Evolutionary conservation across 2,329 filamentous ascomycete species (phyloP).

Genomic region (Penicillium brevicompactum): DNA sequence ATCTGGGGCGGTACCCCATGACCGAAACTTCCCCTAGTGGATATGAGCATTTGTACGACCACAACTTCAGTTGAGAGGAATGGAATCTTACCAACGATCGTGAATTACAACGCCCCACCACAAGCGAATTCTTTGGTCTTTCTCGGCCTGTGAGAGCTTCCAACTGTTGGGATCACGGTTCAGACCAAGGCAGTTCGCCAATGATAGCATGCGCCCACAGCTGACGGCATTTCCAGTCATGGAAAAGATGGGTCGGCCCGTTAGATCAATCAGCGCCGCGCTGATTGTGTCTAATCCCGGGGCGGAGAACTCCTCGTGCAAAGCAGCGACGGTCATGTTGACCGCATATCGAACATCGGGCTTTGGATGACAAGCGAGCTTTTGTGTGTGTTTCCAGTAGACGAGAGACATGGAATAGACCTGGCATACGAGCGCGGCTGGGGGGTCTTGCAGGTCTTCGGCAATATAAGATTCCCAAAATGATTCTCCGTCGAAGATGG

Average conservation of each 20-base stretch:
- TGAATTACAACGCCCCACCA: slow-evolving; percentile 63
- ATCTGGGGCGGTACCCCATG: slow-evolving; percentile 60
- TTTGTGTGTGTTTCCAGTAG: slow-evolving; percentile 57
- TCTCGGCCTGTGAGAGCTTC: slow-evolving; percentile 55
- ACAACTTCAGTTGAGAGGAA: not conserved
- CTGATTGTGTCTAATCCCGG: slow-evolving; percentile 62
- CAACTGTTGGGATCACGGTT: slow-evolving; percentile 58
- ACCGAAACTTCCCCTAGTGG: slow-evolving; percentile 53
- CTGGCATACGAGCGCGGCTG: slow-evolving; percentile 59
- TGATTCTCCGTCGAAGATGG: slow-evolving; percentile 58
- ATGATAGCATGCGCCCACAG: slow-evolving; percentile 55
- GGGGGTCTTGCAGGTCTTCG: slow-evolving; percentile 51
- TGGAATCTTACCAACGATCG: slow-evolving; percentile 51
- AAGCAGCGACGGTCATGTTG: slow-evolving; percentile 62
- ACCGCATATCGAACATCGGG: slow-evolving; percentile 64
- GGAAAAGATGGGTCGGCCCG: slow-evolving; percentile 61
- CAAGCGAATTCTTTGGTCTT: slow-evolving; percentile 53
- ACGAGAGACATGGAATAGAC: slow-evolving; percentile 61
- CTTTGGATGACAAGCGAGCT: slow-evolving; percentile 49
- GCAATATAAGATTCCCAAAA: slow-evolving; percentile 55
- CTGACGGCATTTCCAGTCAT: slow-evolving; percentile 61
- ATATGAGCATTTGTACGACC: slow-evolving; percentile 15
- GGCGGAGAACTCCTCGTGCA: slow-evolving; percentile 62
- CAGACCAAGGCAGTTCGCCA: slow-evolving; percentile 59
- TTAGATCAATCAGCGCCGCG: slow-evolving; percentile 61